Evolutionary conservation across 805 yeast species (phyloP), one percentile per base, ranked within the genome.

Genomic region (Nakazawaea pomicola): DNA sequence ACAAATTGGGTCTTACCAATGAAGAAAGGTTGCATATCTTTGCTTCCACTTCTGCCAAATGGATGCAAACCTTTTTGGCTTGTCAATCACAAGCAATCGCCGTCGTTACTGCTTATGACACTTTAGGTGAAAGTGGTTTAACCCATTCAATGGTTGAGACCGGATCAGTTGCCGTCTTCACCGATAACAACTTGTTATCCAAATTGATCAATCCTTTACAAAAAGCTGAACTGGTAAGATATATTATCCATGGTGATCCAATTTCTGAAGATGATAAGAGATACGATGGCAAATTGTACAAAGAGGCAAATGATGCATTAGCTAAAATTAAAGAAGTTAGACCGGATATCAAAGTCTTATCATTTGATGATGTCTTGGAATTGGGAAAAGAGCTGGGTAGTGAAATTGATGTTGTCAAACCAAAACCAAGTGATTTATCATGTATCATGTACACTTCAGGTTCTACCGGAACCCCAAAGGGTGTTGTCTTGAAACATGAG

Each of bases 81-180:
- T 73, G 87, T 40, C 76, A 78, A 52, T 68, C 89, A 39, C 96
- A 88, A 62, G 65, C 74, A 37, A 81, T 93, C 46, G 85, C 98
- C 18, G 74, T 84, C 43, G 98, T 89, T 30, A 93, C 99, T 12
- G 98, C 99, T 29, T 93, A 93, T 62, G 97, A 90, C 61, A 88
- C 96, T 32, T 71, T 90, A 50, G 97, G 97, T 44, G 95, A 88
- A 62, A 72, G 74, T 28, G 96, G 96, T 18, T 72, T 90, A 56
- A 83, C 82, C 43, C 95, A 84, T 63, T 89, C 97, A 3, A 70
- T 93, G 56, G 71, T 74, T 30, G 86, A 90, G 65, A 88, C 98
- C 4, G 85, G 72, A 36, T 78, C 95, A 20, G 70, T 63, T 40
- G 95, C 82, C 17, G 70, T 93, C 45, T 88, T 83, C 63, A 84